Evolutionary conservation across 441 rosid genomes (phyloP), one percentile per base, ranked within the genome.

Genomic region (Cnidoscolus chayamansa): DNA sequence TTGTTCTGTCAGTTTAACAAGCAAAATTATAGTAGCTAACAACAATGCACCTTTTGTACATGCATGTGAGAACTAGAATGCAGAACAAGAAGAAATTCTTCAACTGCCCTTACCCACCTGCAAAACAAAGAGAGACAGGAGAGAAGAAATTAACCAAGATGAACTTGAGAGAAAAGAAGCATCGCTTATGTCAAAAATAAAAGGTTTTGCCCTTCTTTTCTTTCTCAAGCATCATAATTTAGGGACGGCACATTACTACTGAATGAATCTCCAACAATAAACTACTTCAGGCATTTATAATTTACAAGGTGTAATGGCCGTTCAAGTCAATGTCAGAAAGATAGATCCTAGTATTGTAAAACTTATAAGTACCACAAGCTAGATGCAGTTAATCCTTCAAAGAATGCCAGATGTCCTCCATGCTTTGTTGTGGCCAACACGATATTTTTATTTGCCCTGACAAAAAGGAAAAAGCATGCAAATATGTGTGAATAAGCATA

Each of bases 341-440:
- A 35, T 19, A 10, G 12, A 55, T 10, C 7, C n/a, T 54, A 10
- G n/a, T 19, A 20, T 50, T 20, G 64, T 60, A 72, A 51, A 76
- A 76, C 57, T 30, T 8, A 60, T 1, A 74, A 61, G 72, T 86
- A 88, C 97, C 97, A 91, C 64, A 85, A 77, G 77, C 89, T 71
- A 64, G 88, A 58, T 66, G 77, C 98, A 48, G 87, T 74, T 64
- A 88, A 72, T 71, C 96, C 97, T 88, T 94, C 96, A 59, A 87
- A 94, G 79, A 86, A 88, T 2, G 94, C 94, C 32, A 94, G 84
- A 82, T 94, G 98, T 74, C 97, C 98, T 47, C 98, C 98, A 65
- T 89, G 94, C 62, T 66, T 77, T 71, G 88, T 59, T 51, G 94
- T 86, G 75, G 91, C 95, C 79, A 91, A 77, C 63, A 94, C 86